Base-by-base conservation (phyloP, 1,284 basidiomycete genomes). In the Phellinidium pouzarii region DNA sequence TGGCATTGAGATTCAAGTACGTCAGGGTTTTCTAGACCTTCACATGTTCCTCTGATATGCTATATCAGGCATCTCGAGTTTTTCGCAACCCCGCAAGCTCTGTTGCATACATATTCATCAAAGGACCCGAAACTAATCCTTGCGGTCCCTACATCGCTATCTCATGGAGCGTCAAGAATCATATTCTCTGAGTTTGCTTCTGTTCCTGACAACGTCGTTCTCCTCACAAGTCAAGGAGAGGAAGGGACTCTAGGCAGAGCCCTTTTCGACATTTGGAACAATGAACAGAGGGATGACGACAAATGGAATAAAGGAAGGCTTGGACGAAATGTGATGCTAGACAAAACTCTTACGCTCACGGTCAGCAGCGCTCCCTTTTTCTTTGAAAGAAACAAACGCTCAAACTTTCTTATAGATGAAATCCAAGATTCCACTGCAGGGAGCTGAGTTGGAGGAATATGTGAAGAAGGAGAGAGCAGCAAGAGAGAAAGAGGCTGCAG, bases 121-220 rank as follows among this genome's bases (percentile, higher is more conserved):
- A 86, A 84, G 59, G 83, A 89, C 53, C 91, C 95, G 0, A 98
- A 97, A 65, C 78, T 97, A 34, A 92, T 99, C 50, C 77, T 99
- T 4, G 92, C 95, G 0, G 88, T 95, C 19, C 95, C 96, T 0
- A 84, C 89, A 0, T 91, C 91, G 0, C 76, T 99, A 57, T 95
- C 94, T 0, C 89, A 98, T 64, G 95, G 96, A 1, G 88, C 91
- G 6, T 95, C 94, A 0, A 79, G 95, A 20, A 74, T 79, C 29
- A 67, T 99, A 2, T 95, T 99, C 64, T 76, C 84, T 8, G 80
- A 91, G 42, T 92, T 97, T 68, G 91, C 90, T 2, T 75, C 80
- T 5, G 77, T 82, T 8, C 80, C 87, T 0, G 84, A 86, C 53
- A 96, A 96, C 60, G 84, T 94, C 37, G 77, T 97, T 23, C 73